A percentile compares a stretch with the other conserved stretches of the same genome.
These are phyloP conservation scores for Erysiphe pulchra DNA, from an alignment of 2,329 filamentous ascomycete species.

Conservation along the genomic window DNA sequence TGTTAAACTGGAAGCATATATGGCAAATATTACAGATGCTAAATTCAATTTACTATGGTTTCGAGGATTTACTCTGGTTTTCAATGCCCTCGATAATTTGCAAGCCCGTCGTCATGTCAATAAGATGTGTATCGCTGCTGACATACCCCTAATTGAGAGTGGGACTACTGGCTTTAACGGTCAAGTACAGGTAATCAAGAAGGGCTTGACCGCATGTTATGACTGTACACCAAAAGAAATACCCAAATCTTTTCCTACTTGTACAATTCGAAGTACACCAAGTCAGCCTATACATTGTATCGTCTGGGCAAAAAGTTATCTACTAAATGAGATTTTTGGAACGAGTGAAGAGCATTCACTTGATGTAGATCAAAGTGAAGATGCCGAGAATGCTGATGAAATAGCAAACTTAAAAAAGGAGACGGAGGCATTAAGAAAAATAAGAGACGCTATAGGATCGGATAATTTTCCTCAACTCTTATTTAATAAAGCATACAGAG, in stretches of 20 bases:
- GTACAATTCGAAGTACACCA: constrained; percentile 88
- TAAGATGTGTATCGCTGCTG: constrained; percentile 80
- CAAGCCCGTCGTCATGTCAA: constrained; percentile 89
- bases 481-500: constrained; percentile 78
- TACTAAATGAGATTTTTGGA: constrained; percentile 85
- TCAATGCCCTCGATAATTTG: constrained; percentile 92
- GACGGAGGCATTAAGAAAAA: constrained; percentile 57
- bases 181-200: constrained; percentile 90
- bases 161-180: constrained; percentile 95
- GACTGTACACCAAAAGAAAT: constrained; percentile 78
- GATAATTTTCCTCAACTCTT: constrained; percentile 52
- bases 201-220: constrained; percentile 80
- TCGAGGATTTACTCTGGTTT: constrained; percentile 55
- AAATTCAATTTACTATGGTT: constrained; percentile 83
- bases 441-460: constrained; percentile 58
- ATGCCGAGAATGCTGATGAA: constrained; percentile 64
- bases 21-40: constrained; percentile 81
- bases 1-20: constrained; percentile 65
- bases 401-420: constrained; percentile 73
- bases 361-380: constrained; percentile 53
- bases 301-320: constrained; percentile 93
- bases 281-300: constrained; percentile 97
- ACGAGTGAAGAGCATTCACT: constrained; percentile 65
- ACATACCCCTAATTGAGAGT: constrained; percentile 81
- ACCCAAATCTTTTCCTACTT: constrained; percentile 84